Conservation (phyloP, 495 filamentous ascomycete genomes). For the Penicillium salamii region DNA sequence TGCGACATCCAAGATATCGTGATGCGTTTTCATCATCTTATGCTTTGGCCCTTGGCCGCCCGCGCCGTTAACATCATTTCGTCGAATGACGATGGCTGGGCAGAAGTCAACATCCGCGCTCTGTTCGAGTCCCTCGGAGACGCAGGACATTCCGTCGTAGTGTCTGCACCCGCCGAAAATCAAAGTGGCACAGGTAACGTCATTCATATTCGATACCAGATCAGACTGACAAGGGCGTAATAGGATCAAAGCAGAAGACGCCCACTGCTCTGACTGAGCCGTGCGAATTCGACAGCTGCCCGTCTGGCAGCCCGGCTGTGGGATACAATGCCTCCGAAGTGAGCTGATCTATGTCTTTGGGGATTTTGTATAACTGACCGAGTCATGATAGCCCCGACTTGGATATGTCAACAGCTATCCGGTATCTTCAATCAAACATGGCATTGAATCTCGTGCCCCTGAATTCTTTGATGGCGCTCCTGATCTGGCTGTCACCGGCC, state of each 20-base stretch:
- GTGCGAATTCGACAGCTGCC: conserved; percentile 60
- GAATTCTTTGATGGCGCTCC: conserved; percentile 48
- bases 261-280: conserved; percentile 39
- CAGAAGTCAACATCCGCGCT: conserved; percentile 59
- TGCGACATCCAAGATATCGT: background rate
- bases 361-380: background rate
- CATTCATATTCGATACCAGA: too few species aligned
- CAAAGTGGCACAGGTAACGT: conserved; percentile 61
- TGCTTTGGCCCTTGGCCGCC: conserved; percentile 8
- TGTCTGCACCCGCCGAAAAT: conserved; percentile 64
- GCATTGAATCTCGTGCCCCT: conserved; percentile 54
- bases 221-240: too few species aligned
- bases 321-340: conserved; percentile 52
- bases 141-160: conserved; percentile 56
- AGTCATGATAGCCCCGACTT: conserved; percentile 37
- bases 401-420: conserved; percentile 73
- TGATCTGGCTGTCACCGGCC: conserved; percentile 61
- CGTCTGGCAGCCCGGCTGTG: conserved; percentile 49
- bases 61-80: conserved; percentile 56
- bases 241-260: conserved; percentile 52
- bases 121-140: conserved; percentile 50
- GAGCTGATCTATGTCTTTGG: background rate
- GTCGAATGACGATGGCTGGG: conserved; percentile 73
- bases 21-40: conserved; percentile 11
- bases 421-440: conserved; percentile 61